Percentiles rank a stretch among this genome's conserved stretches.
Conservation (phyloP, 768 basidiomycete genomes). For the Boletus subparvulus region DNA sequence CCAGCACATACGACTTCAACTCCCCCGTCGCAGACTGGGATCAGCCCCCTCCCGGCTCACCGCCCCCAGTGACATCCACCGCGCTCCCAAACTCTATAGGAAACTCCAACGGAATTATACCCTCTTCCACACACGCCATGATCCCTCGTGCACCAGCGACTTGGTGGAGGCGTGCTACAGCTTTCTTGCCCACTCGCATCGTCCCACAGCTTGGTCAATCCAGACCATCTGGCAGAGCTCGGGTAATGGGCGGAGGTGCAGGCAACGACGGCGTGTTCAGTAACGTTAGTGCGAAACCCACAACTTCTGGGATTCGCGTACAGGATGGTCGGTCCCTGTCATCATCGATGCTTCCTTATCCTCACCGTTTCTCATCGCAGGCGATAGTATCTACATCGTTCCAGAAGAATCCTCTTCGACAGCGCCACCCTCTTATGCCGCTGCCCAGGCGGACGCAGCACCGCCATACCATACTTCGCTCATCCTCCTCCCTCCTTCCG, state of each 20-base stretch:
- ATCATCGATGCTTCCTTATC: not conserved
- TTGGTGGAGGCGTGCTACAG: constrained; percentile 56
- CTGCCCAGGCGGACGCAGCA: constrained; percentile 91
- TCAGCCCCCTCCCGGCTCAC: constrained; percentile 81
- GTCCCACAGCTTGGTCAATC: constrained; percentile 44
- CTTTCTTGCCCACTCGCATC: constrained; percentile 56
- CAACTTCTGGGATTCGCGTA: constrained; percentile 50
- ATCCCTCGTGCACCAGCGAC: constrained; percentile 30
- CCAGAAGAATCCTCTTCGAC: constrained; percentile 84
- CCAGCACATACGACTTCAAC: constrained; percentile 73
- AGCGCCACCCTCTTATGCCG: constrained; percentile 88
- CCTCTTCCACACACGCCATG: constrained; percentile 42
- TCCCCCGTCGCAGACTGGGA: constrained; percentile 64
- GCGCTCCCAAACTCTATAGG: constrained; percentile 72
- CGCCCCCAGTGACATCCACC: constrained; percentile 59
- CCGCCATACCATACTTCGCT: constrained; percentile 98
- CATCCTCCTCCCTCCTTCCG: constrained; percentile 72
- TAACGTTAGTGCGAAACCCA: constrained; percentile 89
- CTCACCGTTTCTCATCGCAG: constrained; percentile 35
- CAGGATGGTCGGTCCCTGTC: constrained; percentile 47
- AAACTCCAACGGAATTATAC: constrained; percentile 72
- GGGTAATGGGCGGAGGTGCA: constrained; percentile 59
- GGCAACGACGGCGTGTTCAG: constrained; percentile 92
- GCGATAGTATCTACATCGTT: constrained; percentile 69
- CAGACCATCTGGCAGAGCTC: constrained; percentile 34